Evolutionary conservation across 208 protist genomes (phyloP).

Genomic region (Leishmania braziliensis): DNA sequence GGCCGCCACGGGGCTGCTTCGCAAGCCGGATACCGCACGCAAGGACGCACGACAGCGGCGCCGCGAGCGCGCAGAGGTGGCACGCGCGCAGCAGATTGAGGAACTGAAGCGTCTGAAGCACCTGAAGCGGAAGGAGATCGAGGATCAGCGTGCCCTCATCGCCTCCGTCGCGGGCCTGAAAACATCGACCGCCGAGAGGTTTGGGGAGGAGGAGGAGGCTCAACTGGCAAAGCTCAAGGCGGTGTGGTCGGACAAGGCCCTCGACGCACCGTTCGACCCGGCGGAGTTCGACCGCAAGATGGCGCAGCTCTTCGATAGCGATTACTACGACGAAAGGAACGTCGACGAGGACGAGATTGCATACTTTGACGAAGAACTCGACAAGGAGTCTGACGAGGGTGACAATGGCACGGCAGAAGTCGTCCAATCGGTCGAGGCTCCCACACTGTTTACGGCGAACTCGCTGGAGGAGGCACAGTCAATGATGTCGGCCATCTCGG

Average conservation of each 20-base stretch:
- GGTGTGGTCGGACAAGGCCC: constrained; percentile 81
- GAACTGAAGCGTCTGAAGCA: constrained; percentile 91
- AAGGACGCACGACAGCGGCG: constrained; percentile 84
- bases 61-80: constrained; percentile 69
- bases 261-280: constrained; percentile 86
- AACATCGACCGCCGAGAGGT: neutral
- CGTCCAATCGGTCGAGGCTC: constrained; percentile 28
- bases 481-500: constrained; percentile 11
- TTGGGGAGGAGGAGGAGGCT: constrained; percentile 49
- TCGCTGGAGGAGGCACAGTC: constrained; percentile 70
- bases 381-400: constrained; percentile 41
- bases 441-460: constrained; percentile 49
- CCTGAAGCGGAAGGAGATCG: constrained; percentile 90
- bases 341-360: constrained; percentile 87
- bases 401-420: constrained; percentile 24
- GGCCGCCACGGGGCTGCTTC: constrained; percentile 67
- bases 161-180: constrained; percentile 51
- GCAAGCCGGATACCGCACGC: constrained; percentile 64
- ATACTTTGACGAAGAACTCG: constrained; percentile 83
- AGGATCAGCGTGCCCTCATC: constrained; percentile 80
- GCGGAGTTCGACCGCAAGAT: constrained; percentile 90
- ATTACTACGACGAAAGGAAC: constrained; percentile 88
- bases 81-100: constrained; percentile 68
- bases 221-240: constrained; percentile 55
- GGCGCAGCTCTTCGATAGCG: constrained; percentile 82